Evolutionary conservation across 2,329 filamentous ascomycete species (phyloP), one percentile per base, ranked within the genome.

Genomic region (Epichloe baconii): DNA sequence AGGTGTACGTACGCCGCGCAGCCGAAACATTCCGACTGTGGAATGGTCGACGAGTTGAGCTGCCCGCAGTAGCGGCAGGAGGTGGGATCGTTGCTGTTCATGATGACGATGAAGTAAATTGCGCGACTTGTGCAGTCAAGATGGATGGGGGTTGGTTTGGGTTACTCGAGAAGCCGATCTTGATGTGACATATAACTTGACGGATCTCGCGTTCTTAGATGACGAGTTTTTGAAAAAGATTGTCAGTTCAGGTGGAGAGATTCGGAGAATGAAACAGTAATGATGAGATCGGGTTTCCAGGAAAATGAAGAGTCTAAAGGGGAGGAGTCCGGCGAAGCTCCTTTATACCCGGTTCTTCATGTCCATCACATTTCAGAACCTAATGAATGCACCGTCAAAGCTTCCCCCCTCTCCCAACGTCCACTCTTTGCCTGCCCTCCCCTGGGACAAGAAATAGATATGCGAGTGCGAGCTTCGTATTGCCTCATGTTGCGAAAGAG

Each of bases 11-110:
- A 57, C 54, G 50, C 50, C 2, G 44, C 49, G 40, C 58, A 60
- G 43, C 56, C 56, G 40, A 59, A 49, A 49, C 58, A 60, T 42
- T 56, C 53, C 17, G 54, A 54, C 21, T 52, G 37, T 8, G 56
- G 56, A 36, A 56, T 50, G 38, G 50, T 54, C 5, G 50, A 42
- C 4, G 54, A 55, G 15, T 53, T 52, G 48, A 55, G 49, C 44
- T 56, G 52, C 48, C 52, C 53, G 43, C 58, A 60, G 17, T 49
- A 51, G 35, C 52, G 54, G 48, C 58, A 60, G 17, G 47, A 38
- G 17, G 54, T 51, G 10, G 23, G 36, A 10, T 5, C 23, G 8
- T 19, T 4, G 31, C 26, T 17, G 40, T 19, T 19, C 47, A 49
- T 49, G 3, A 14, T 17, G 38, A 12, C 4, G 10, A 47, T 14